These are phyloP conservation scores for Colletotrichum costaricense DNA, from an alignment of 2,329 filamentous ascomycete species.

Conservation along the genomic window DNA sequence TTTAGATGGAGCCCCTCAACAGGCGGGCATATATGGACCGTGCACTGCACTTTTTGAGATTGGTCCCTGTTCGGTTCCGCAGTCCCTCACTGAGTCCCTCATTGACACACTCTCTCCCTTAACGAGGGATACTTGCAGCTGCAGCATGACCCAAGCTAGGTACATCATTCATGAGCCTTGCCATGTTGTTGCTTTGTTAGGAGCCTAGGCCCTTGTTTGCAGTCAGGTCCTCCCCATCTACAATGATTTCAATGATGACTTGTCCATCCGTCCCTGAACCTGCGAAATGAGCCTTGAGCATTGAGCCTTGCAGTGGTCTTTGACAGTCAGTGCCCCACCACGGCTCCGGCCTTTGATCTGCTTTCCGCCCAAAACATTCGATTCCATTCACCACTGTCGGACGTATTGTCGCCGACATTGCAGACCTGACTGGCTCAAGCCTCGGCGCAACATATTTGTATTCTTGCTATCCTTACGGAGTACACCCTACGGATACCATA, in stretches of 20 bases:
- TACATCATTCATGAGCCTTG: neutral
- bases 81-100: too few relatives aligned
- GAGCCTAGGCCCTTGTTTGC: constrained; percentile 5
- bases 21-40: constrained; percentile 19
- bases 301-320: constrained; percentile 6
- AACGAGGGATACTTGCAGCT: constrained; percentile 15
- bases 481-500: too few relatives aligned
- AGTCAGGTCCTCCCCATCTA: too few relatives aligned
- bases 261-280: neutral
- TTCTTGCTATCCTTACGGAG: neutral
- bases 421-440: neutral
- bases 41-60: constrained; percentile 9
- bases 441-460: neutral
- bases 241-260: constrained; percentile 10
- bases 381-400: neutral
- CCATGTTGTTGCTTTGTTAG: constrained; percentile 15
- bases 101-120: constrained; percentile 2
- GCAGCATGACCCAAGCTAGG: constrained; percentile 1
- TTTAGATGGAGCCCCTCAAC: constrained; percentile 34
- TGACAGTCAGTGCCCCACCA: constrained; percentile 33
- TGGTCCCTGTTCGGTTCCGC: constrained; percentile 5
- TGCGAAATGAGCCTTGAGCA: neutral
- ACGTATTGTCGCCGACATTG: neutral
- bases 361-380: constrained; percentile 16
- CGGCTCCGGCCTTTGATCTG: constrained; percentile 19